A percentile compares a stretch with the other conserved stretches of the same genome.
Evolutionary conservation across 192 early-diverging fungal species (phyloP).

Genomic region (Geranomyces michiganensis): DNA sequence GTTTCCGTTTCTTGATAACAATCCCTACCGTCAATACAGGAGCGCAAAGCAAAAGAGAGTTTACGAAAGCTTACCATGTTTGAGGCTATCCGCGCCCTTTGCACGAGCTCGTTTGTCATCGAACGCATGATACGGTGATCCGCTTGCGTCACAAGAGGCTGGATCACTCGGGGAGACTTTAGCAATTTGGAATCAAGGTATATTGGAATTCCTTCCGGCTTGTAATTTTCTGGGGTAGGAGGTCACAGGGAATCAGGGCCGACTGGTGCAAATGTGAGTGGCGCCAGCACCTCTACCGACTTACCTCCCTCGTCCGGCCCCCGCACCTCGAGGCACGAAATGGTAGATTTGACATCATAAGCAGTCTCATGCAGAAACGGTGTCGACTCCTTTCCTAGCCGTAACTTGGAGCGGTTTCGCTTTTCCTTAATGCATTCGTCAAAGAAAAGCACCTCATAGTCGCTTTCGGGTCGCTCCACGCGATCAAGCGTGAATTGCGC

Average conservation of each 20-base stretch:
- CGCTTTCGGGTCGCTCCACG: slow-evolving; percentile 58
- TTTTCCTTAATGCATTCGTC: slow-evolving; percentile 82
- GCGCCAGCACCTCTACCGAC: too few species aligned
- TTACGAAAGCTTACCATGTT: slow-evolving; percentile 24
- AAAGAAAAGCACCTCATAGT: slow-evolving; percentile 78
- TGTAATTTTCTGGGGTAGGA: slow-evolving; percentile 4
- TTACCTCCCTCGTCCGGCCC: slow-evolving; percentile 2
- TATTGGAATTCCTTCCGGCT: slow-evolving; percentile 33
- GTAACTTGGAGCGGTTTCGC: slow-evolving; percentile 74
- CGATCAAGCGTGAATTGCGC: slow-evolving; percentile 77
- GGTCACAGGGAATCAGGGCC: not conserved
- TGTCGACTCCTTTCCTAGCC: slow-evolving; percentile 69
- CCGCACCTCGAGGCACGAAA: slow-evolving; percentile 27
- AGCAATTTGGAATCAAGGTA: slow-evolving; percentile 36
- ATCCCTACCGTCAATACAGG: not conserved
- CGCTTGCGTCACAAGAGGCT: slow-evolving; percentile 48
- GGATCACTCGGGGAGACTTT: slow-evolving; percentile 32
- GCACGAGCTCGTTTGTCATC: slow-evolving; percentile 53
- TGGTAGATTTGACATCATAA: slow-evolving; percentile 47
- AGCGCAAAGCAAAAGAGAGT: not conserved
- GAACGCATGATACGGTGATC: slow-evolving; percentile 57
- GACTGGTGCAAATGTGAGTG: too few species aligned
- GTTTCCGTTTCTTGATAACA: slow-evolving; percentile 45
- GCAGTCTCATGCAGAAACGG: slow-evolving; percentile 55
- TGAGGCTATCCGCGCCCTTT: slow-evolving; percentile 38